These are phyloP conservation scores for Medicago ruthenica DNA, from an alignment of 306 rosid species.

Conservation along the genomic window DNA sequence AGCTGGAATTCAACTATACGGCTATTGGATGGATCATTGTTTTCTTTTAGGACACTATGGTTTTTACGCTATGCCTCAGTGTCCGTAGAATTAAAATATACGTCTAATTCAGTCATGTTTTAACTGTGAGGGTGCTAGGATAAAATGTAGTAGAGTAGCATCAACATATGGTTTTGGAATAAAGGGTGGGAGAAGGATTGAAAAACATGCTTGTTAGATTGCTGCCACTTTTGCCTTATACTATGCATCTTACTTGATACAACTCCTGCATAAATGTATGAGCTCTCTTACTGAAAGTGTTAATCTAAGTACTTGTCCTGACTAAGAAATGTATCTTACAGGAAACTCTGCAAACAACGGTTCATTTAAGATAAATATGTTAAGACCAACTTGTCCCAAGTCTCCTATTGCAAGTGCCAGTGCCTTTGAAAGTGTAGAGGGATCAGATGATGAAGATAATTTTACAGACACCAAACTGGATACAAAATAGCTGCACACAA, in stretches of 20 bases:
- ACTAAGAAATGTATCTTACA: slow-evolving; percentile 49
- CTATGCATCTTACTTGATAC: background rate
- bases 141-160: slow-evolving; percentile 28
- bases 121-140: too few relatives aligned
- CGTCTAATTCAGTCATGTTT: slow-evolving; percentile 12
- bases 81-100: slow-evolving; percentile 12
- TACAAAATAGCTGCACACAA: slow-evolving; percentile 62
- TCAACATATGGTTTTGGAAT: slow-evolving; percentile 17
- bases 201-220: background rate
- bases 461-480: slow-evolving; percentile 55
- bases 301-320: slow-evolving; percentile 21
- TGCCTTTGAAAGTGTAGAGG: slow-evolving; percentile 92
- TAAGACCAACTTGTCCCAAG: slow-evolving; percentile 78
- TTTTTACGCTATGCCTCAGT: background rate
- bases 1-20: slow-evolving; percentile 28
- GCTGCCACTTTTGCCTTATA: slow-evolving; percentile 17
- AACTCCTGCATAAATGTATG: slow-evolving; percentile 10
- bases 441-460: slow-evolving; percentile 85
- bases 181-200: slow-evolving; percentile 6
- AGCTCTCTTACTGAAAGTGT: slow-evolving; percentile 17
- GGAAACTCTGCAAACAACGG: slow-evolving; percentile 64
- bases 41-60: slow-evolving; percentile 6
- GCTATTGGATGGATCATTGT: background rate
- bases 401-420: slow-evolving; percentile 96
- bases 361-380: slow-evolving; percentile 61